Evolutionary conservation across 1,284 basidiomycete genomes (phyloP), one percentile per base, ranked within the genome.

Genomic region (Trichosporon coremiiforme): DNA sequence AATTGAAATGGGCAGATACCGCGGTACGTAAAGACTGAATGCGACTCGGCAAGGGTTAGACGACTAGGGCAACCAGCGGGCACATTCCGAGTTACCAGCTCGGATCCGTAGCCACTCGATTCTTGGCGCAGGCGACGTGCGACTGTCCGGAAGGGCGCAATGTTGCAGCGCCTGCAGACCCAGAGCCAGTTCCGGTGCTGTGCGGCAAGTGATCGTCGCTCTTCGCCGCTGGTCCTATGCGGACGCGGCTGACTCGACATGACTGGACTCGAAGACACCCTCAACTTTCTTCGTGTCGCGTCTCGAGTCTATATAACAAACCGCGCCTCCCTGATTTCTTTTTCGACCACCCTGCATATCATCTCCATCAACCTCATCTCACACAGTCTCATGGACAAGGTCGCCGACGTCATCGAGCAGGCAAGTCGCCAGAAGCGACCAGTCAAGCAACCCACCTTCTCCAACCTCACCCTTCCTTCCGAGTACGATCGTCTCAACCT

Each of bases 401-500:
- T 33, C 31, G 29, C 31, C 15, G 57, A 62, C 57, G 17, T 62
- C 17, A 62, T 62, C 17, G 57, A 35, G 8, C 57, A 62, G 17
- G 57, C 57, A 9, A 62, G 33, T 33, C 57, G 57, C 20, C 57
- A 31, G n/a, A 15, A 12, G 29, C 57, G 29, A 12, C 57, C 57
- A n/a, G 29, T n/a, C 17, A 31, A 29, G 25, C 67, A 68, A 13
- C 69, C 69, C 15, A 64, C 33, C 31, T 65, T 69, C 47, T 38
- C 60, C 60, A 66, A 29, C 15, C 68, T 69, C 45, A 66, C 65
- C 2, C 22, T 69, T 0, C 68, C 68, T 1, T 22, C 57, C 15
- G 20, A 64, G 22, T 69, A 66, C 29, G 65, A 69, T 25, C 15
- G 64, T 45, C 20, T 63, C 7, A 45, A 66, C 20, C 65, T 69